Conservation (phyloP, 2,329 filamentous ascomycete species). For the Coniochaeta ligniaria region DNA sequence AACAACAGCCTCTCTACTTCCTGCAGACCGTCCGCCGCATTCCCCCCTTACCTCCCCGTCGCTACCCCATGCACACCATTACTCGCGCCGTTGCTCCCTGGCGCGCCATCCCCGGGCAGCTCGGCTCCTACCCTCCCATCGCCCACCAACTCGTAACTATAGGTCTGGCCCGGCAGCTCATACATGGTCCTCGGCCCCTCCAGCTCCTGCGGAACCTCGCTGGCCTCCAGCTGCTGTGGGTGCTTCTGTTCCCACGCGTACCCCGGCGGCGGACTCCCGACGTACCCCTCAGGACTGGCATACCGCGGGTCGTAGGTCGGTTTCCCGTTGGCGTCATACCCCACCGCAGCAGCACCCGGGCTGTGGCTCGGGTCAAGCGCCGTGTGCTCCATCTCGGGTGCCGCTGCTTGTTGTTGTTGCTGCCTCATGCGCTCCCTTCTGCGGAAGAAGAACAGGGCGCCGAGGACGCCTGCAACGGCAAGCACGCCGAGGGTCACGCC, state of each 20-base stretch:
- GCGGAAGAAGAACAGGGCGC: background rate
- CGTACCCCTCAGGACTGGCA: background rate
- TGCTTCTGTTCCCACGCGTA: background rate
- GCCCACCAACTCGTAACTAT: conserved; percentile 25
- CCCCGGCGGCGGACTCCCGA: conserved; percentile 1
- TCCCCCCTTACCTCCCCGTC: background rate
- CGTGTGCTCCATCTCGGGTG: conserved; percentile 8
- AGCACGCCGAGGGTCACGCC: background rate
- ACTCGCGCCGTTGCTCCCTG: background rate
- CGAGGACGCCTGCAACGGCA: background rate
- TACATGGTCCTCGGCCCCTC: conserved; percentile 15
- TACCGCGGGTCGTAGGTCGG: background rate
- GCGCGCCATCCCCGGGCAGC: background rate
- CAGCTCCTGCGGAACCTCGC: conserved; percentile 17
- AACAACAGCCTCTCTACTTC: too few relatives aligned
- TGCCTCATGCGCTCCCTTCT: background rate
- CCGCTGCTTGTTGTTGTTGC: background rate
- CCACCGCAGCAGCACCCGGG: background rate
- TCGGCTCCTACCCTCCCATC: conserved; percentile 9
- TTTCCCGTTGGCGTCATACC: conserved; percentile 5
- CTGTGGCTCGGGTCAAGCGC: conserved; percentile 8
- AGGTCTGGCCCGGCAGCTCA: conserved; percentile 23
- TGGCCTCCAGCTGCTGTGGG: conserved; percentile 12
- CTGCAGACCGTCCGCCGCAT: too few relatives aligned
- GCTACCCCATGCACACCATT: background rate